These are phyloP conservation scores for Papiliotrema nemorosa DNA, from an alignment of 1,284 basidiomycete species.

Conservation along the genomic window DNA sequence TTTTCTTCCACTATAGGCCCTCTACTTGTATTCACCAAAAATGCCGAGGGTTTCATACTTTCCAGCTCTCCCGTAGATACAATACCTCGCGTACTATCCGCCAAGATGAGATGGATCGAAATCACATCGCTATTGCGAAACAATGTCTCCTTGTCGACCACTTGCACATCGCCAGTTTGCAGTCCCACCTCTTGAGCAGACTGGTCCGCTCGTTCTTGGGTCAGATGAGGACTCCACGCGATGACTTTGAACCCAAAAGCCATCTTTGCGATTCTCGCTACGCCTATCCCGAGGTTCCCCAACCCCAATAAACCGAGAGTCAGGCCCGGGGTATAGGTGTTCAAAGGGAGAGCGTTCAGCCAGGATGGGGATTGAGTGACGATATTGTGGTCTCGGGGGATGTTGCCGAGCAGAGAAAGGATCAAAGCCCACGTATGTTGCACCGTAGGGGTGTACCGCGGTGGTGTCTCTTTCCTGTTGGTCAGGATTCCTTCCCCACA, in stretches of 20 bases:
- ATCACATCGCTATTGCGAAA: slow-evolving; percentile 58
- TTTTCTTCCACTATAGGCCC: slow-evolving; percentile 61
- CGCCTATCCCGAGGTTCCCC: slow-evolving; percentile 55
- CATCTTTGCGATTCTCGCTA: slow-evolving; percentile 55
- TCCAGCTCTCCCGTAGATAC: slow-evolving; percentile 54
- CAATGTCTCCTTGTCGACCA: slow-evolving; percentile 56
- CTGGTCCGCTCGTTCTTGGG: slow-evolving; percentile 56
- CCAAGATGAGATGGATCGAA: slow-evolving; percentile 60
- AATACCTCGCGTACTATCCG: slow-evolving; percentile 55
- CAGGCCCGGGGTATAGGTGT: slow-evolving; percentile 45
- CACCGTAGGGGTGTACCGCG: slow-evolving; percentile 13
- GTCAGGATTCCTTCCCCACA: background rate
- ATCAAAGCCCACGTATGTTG: slow-evolving; percentile 61
- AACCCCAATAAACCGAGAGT: slow-evolving; percentile 61
- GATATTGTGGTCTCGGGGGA: slow-evolving; percentile 54
- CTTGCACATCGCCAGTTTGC: slow-evolving; percentile 31
- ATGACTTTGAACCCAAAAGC: slow-evolving; percentile 60
- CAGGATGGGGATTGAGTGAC: slow-evolving; percentile 21
- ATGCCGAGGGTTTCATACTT: slow-evolving; percentile 57
- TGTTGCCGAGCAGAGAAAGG: slow-evolving; percentile 55
- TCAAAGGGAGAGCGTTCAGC: slow-evolving; percentile 14
- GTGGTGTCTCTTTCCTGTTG: slow-evolving; percentile 3
- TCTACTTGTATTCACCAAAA: slow-evolving; percentile 63
- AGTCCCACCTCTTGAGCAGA: slow-evolving; percentile 52
- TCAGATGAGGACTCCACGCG: slow-evolving; percentile 64